Evolutionary conservation across 148 eudicot genomes (phyloP), one percentile per base, ranked within the genome.

Genomic region (Nepenthes mirabilis): DNA sequence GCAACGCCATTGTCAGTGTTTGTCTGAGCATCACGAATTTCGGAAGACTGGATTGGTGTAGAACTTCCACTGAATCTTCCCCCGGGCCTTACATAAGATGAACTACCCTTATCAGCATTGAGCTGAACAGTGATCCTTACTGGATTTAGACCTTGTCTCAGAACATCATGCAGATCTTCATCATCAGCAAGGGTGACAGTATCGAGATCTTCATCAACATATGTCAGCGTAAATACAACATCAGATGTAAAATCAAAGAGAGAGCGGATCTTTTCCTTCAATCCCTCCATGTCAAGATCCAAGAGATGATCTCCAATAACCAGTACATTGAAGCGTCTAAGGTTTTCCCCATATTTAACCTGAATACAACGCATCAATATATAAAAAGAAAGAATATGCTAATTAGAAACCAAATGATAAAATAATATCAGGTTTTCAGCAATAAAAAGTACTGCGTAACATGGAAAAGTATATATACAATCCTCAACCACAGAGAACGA

Each of bases 191-290:
- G 87, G 14, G 91, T 72, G 33, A 94, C 90, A 11, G 68, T 47
- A 74, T 94, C 99, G 52, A 64, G 64, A 64, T 94, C 99, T 73
- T 94, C 99, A 70, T 94, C 99, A 61, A 70, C 23, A 55, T 94
- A 94, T 9, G 95, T 89, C 43, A 94, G 72, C 7, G 59, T 52
- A 13, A 94, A 66, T 43, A 73, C 77, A 36, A 74, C 65, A 62
- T 75, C 80, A 33, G 80, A 62, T 53, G 83, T 56, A 57, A 94
- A 75, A 62, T 63, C 76, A 74, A 84, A 94, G 36, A 94, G 84
- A 43, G 75, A 55, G 36, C 68, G 51, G 37, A 89, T 74, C 73
- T 86, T 94, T 66, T 71, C 73, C 67, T 76, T 78, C 69, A 94
- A 56, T 50, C 79, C 76, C 56, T 63, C 80, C 63, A 89, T 67